Conservation (phyloP, 148 eudicot species). For the Rhododendron williamsianum region DNA sequence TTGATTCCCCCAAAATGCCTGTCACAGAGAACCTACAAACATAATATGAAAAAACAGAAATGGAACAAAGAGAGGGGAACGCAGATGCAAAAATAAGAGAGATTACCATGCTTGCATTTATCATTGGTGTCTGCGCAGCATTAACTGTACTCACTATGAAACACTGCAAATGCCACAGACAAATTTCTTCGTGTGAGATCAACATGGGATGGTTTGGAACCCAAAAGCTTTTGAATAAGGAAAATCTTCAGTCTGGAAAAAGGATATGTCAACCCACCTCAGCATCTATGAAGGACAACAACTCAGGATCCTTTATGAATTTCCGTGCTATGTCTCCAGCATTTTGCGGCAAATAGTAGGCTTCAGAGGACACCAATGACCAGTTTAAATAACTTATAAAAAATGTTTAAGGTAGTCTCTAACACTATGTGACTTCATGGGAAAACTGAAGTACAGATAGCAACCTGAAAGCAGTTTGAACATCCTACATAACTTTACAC, state of each 20-base stretch:
- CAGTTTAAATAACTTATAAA: slow-evolving; percentile 7
- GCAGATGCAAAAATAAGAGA: slow-evolving; percentile 11
- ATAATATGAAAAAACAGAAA: slow-evolving; percentile 17
- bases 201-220: neutral
- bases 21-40: slow-evolving; percentile 85
- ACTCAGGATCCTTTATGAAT: slow-evolving; percentile 71
- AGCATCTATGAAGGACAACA: slow-evolving; percentile 91
- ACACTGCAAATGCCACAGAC: slow-evolving; percentile 53
- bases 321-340: slow-evolving; percentile 93
- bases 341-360: slow-evolving; percentile 95
- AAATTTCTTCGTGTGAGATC: slow-evolving; percentile 13
- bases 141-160: slow-evolving; percentile 96
- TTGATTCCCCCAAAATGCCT: slow-evolving; percentile 98
- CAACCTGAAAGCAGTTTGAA: neutral
- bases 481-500: neutral
- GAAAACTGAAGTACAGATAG: neutral
- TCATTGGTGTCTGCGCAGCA: slow-evolving; percentile 94
- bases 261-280: slow-evolving; percentile 48
- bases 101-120: slow-evolving; percentile 97
- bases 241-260: slow-evolving; percentile 4
- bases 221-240: slow-evolving; percentile 10
- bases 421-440: neutral
- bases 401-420: neutral
- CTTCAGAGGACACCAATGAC: slow-evolving; percentile 41
- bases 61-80: neutral